Evolutionary conservation across 768 basidiomycete genomes (phyloP), one percentile per base, ranked within the genome.

Genomic region (Vararia minispora): DNA sequence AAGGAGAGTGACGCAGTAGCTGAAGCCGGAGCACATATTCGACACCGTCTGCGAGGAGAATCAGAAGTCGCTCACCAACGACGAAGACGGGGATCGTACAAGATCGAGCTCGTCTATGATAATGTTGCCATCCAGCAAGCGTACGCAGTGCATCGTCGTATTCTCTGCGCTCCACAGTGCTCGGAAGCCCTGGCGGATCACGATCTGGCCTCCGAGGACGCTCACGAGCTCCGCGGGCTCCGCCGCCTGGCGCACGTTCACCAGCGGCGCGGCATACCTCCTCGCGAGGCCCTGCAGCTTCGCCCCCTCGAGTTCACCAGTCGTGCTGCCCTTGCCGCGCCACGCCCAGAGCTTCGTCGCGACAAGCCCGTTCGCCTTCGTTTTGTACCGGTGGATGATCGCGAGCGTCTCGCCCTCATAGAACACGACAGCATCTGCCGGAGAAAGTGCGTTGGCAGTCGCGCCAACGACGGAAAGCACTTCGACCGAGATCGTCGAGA

Each of bases 1-100:
- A 43, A 89, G 59, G 32, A 88, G 63, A 3, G 78, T 72, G 25
- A 86, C 46, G 48, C 83, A 87, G 54, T 82, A 88, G 48, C 82
- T 85, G 57, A 76, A 89, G n/a, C 71, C 87, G 8, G 86, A 88
- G 53, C 86, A 89, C 1, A 90, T 60, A 51, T 81, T 84, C 42
- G 62, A 69, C 46, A 79, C 59, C 40, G 55, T 64, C 81, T 80
- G 46, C 21, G 17, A 18, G 3, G 18, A 37, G 26, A 42, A 34
- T 37, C 37, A 39, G 42, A 18, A 23, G 33, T 24, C 6, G 9
- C 30, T 12, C 33, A 37, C 8, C 10, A 16, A 39, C 28, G 9
- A 16, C n/a, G 4, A 28, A 25, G 22, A 25, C 25, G 25, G 28
- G 9, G 34, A 0, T 59, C 67, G 47, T 49, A 86, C 86, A 41